These are phyloP conservation scores for Vigna nakashimae DNA, from an alignment of 306 rosid genomes.

Conservation along the genomic window DNA sequence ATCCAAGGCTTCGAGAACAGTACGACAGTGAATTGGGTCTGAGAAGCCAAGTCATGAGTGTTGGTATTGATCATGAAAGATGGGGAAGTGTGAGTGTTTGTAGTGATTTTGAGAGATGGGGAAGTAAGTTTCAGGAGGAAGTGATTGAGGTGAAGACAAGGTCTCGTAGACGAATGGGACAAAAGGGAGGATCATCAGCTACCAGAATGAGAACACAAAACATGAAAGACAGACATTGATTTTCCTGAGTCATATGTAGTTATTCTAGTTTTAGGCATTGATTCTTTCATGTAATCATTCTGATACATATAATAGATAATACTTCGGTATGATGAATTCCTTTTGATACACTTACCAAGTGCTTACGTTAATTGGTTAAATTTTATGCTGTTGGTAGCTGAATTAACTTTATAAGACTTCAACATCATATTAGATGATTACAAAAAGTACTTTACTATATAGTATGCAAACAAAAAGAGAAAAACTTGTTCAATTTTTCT, in stretches of 20 bases:
- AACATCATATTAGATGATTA: too few relatives aligned
- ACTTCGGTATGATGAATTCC: neutral
- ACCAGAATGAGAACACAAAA: slow-evolving; percentile 54
- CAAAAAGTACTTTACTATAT: too few relatives aligned
- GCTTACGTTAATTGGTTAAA: too few relatives aligned
- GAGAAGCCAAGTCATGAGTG: neutral
- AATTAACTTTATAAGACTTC: too few relatives aligned
- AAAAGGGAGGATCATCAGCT: slow-evolving; percentile 51
- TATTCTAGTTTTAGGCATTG: neutral
- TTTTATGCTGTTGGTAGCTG: too few relatives aligned
- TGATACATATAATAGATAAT: neutral
- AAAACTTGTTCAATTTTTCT: neutral
- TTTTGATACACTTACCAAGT: too few relatives aligned
- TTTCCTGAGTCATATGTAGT: neutral
- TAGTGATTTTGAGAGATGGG: slow-evolving; percentile 11
- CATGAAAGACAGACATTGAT: slow-evolving; percentile 35
- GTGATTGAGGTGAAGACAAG: slow-evolving; percentile 60
- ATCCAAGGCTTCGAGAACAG: slow-evolving; percentile 60
- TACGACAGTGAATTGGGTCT: slow-evolving; percentile 58
- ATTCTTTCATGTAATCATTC: slow-evolving; percentile 7
- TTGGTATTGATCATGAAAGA: neutral
- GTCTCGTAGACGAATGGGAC: slow-evolving; percentile 51
- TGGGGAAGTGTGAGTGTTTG: neutral
- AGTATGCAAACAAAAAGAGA: too few relatives aligned
- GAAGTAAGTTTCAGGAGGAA: slow-evolving; percentile 53